phyloP scores from a whole-genome alignment of 495 filamentous ascomycete genomes.

The Talaromyces adpressus region DNA sequence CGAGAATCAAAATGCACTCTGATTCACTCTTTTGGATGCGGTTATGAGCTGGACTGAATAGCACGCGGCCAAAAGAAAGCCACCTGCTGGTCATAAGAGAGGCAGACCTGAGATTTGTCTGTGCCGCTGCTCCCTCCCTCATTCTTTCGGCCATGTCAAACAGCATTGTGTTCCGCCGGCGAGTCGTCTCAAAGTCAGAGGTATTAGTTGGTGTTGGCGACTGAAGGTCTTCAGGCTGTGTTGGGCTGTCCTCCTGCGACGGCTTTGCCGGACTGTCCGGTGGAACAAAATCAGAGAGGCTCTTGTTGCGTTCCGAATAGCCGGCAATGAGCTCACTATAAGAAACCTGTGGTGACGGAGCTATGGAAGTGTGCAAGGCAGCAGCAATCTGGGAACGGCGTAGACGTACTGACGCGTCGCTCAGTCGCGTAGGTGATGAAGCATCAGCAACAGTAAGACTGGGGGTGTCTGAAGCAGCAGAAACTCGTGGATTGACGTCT shows the following conservation, averaged over 20 bases:
- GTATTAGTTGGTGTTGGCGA: conserved; percentile 1
- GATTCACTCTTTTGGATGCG: conserved; percentile 58
- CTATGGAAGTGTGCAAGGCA: conserved; percentile 32
- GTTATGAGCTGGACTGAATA: conserved; percentile 87
- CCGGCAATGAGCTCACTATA: conserved; percentile 32
- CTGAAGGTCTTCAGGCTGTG: background rate
- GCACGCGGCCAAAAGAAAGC: conserved; percentile 89
- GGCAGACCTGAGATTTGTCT: conserved; percentile 77
- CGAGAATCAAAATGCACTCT: conserved; percentile 73
- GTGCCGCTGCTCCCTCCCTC: conserved; percentile 56
- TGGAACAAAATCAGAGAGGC: conserved; percentile 6
- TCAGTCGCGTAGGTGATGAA: conserved; percentile 21
- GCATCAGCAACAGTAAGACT: conserved; percentile 17
- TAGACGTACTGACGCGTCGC: conserved; percentile 28
- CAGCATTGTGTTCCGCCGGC: conserved; percentile 34
- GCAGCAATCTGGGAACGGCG: conserved; percentile 36
- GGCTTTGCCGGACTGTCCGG: background rate
- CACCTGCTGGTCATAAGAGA: conserved; percentile 74
- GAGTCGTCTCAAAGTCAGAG: conserved; percentile 21
- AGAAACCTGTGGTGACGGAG: conserved; percentile 33
- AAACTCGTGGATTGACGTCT: conserved; percentile 9
- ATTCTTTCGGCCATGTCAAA: conserved; percentile 48
- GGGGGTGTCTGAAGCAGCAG: conserved; percentile 12
- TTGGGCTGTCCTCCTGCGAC: background rate
- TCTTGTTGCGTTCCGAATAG: conserved; percentile 18